phyloP scores from a whole-genome alignment of 306 rosid species.

The Ormosia emarginata region DNA sequence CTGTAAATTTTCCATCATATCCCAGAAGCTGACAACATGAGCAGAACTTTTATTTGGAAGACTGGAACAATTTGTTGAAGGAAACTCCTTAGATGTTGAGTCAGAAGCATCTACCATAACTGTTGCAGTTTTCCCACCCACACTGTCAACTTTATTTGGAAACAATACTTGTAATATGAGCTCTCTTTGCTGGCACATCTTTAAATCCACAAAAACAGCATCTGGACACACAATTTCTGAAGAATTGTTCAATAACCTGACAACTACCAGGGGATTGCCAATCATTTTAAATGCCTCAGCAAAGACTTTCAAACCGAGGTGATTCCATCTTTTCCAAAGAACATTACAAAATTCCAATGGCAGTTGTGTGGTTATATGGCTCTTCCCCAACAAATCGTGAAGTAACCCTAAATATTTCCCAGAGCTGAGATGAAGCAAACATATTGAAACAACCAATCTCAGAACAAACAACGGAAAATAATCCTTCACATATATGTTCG shows the following conservation, averaged over 20 bases:
- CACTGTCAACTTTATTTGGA: slow-evolving; percentile 15
- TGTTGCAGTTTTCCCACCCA: background rate
- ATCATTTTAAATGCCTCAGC: slow-evolving; percentile 33
- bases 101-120: background rate
- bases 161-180: slow-evolving; percentile 26
- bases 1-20: background rate
- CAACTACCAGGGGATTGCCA: slow-evolving; percentile 39
- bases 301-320: background rate
- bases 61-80: background rate
- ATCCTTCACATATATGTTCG: background rate
- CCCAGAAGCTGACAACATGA: slow-evolving; percentile 18
- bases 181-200: background rate
- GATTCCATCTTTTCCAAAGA: background rate
- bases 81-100: background rate
- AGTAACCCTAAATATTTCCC: background rate
- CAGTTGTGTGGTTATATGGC: slow-evolving; percentile 10
- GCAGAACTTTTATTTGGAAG: background rate
- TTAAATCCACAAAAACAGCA: slow-evolving; percentile 43
- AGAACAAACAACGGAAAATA: slow-evolving; percentile 23
- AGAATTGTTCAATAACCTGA: background rate
- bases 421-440: slow-evolving; percentile 38
- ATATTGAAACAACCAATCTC: slow-evolving; percentile 32
- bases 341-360: slow-evolving; percentile 22
- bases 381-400: background rate
- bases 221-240: slow-evolving; percentile 19